phyloP scores from a whole-genome alignment of 192 early-diverging fungal genomes.

The Coemansia sp. region DNA sequence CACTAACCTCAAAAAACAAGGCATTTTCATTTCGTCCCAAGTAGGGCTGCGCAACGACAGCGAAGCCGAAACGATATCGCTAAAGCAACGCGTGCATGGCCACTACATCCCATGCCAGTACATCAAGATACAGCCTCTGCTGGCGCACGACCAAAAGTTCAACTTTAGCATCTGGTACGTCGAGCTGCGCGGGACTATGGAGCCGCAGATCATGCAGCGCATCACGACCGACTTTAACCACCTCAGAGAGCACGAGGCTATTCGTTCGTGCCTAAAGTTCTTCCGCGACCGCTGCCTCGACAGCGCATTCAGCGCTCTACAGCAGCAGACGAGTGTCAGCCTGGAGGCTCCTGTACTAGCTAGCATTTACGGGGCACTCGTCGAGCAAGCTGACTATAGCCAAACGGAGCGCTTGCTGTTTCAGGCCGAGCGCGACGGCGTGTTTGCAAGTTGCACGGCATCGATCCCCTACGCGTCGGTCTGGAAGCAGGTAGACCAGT shows the following conservation, averaged over 20 bases:
- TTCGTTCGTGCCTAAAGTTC: conserved; percentile 87
- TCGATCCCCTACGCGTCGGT: conserved; percentile 69
- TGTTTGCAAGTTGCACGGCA: conserved; percentile 76
- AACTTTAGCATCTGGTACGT: conserved; percentile 97
- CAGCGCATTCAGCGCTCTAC: conserved; percentile 72
- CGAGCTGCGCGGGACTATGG: conserved; percentile 78
- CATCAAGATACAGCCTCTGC: conserved; percentile 91
- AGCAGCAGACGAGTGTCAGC: conserved; percentile 62
- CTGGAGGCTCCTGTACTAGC: conserved; percentile 87
- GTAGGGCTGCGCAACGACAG: conserved; percentile 66
- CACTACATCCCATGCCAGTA: conserved; percentile 88
- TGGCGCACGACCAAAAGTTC: conserved; percentile 92
- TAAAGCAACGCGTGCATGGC: conserved; percentile 74
- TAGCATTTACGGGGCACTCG: conserved; percentile 68
- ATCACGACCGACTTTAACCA: conserved; percentile 32
- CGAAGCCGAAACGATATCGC: conserved; percentile 85
- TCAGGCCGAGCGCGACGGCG: conserved; percentile 61
- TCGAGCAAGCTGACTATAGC: conserved; percentile 73
- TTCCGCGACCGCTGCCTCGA: conserved; percentile 81
- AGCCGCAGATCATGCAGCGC: conserved; percentile 67
- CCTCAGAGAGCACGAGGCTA: conserved; percentile 78
- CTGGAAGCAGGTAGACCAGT: conserved; percentile 59
- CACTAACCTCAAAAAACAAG: neutral
- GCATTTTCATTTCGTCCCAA: neutral
- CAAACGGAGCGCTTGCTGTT: conserved; percentile 72